These are phyloP conservation scores for Dothidotthia symphoricarpi DNA, from an alignment of 2,329 filamentous ascomycete species.

Conservation along the genomic window DNA sequence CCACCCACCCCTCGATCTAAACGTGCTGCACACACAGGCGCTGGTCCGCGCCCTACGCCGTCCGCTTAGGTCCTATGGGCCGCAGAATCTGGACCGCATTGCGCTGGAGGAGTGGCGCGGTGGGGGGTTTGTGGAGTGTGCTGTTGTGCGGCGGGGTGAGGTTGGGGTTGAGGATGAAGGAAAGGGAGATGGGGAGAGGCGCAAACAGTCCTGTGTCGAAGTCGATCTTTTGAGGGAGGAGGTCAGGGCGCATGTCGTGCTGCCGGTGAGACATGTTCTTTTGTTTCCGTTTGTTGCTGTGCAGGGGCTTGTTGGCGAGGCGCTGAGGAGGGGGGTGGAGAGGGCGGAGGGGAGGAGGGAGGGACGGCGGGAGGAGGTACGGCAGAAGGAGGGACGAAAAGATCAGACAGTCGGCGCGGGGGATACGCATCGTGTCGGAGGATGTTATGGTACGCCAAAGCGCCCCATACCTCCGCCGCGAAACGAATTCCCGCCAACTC, in stretches of 20 bases:
- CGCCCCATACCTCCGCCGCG: too few relatives aligned
- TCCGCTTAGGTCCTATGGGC: conserved; percentile 14
- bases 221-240: conserved; percentile 7
- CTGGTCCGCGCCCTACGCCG: conserved; percentile 18
- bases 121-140: too few relatives aligned
- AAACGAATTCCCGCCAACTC: too few relatives aligned
- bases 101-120: conserved; percentile 22
- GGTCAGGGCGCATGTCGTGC: conserved; percentile 6
- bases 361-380: too few relatives aligned
- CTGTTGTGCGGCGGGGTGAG: too few relatives aligned
- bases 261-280: conserved; percentile 19
- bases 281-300: conserved; percentile 22
- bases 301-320: conserved; percentile 12
- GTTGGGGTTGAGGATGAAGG: too few relatives aligned
- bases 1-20: conserved; percentile 22
- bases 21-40: conserved; percentile 27
- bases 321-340: conserved; percentile 19
- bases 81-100: conserved; percentile 20
- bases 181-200: too few relatives aligned
- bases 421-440: too few relatives aligned
- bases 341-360: too few relatives aligned
- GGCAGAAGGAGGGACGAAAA: too few relatives aligned
- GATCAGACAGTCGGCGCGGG: too few relatives aligned
- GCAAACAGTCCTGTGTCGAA: background rate
- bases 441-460: too few relatives aligned